These are phyloP conservation scores for Chlamydomonas sphaeroides DNA, from an alignment of 139 green algal genomes.

Conservation along the genomic window DNA sequence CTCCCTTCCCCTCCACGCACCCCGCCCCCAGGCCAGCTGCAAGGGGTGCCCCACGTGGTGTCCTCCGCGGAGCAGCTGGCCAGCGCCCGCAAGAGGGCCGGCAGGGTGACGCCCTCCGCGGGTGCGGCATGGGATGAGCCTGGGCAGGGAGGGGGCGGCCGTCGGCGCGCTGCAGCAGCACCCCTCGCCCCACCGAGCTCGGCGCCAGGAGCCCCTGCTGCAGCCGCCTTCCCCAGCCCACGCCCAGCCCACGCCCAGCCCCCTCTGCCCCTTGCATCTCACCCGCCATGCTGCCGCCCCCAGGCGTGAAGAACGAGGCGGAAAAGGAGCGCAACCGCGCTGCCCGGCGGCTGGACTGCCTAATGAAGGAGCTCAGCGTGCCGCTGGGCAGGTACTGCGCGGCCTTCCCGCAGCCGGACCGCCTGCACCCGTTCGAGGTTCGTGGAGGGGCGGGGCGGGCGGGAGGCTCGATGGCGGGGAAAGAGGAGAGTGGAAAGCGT, in stretches of 20 bases:
- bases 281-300: neutral
- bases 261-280: neutral
- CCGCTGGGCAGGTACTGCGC: slow-evolving; percentile 73
- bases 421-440: slow-evolving; percentile 93
- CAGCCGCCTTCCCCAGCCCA: no score
- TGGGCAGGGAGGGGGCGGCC: neutral
- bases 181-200: no score
- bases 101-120: slow-evolving; percentile 41
- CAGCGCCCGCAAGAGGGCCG: slow-evolving; percentile 70
- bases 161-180: no score
- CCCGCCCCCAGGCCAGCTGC: slow-evolving; percentile 19
- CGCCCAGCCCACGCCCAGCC: neutral
- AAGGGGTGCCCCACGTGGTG: slow-evolving; percentile 24
- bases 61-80: slow-evolving; percentile 69
- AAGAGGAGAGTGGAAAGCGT: no score
- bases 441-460: neutral
- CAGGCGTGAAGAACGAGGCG: slow-evolving; percentile 78
- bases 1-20: neutral
- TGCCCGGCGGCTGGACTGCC: slow-evolving; percentile 74
- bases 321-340: slow-evolving; percentile 76
- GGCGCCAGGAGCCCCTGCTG: no score
- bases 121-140: neutral
- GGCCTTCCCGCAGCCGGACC: slow-evolving; percentile 70
- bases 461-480: no score
- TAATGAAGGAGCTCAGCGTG: slow-evolving; percentile 80